Conservation (phyloP, 805 yeast genomes). For the Saturnispora quitensis region DNA sequence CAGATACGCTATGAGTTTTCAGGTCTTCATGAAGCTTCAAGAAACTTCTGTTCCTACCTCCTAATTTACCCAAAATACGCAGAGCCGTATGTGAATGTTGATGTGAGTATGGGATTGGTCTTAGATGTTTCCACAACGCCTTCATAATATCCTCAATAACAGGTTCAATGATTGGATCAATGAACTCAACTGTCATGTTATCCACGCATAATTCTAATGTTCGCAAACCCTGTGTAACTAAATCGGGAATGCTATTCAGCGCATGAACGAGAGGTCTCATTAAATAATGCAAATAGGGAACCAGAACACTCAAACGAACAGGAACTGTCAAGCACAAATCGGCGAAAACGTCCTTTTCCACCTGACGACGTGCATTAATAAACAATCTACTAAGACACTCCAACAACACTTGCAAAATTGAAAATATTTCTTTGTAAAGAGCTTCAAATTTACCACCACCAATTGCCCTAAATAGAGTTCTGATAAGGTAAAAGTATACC, state of each 20-base stretch:
- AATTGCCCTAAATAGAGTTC: slow-evolving; percentile 86
- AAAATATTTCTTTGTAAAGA: slow-evolving; percentile 86
- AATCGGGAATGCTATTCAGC: slow-evolving; percentile 78
- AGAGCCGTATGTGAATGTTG: slow-evolving; percentile 93
- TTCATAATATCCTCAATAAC: slow-evolving; percentile 91
- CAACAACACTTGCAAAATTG: slow-evolving; percentile 74
- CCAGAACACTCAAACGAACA: slow-evolving; percentile 84
- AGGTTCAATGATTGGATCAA: slow-evolving; percentile 95
- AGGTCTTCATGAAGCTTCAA: slow-evolving; percentile 68
- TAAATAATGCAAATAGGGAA: slow-evolving; percentile 81
- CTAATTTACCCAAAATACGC: slow-evolving; percentile 86
- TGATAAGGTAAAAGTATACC: slow-evolving; percentile 76
- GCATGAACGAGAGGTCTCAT: slow-evolving; percentile 92
- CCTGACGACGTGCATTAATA: slow-evolving; percentile 73
- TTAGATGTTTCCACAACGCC: slow-evolving; percentile 82
- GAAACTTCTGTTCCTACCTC: slow-evolving; percentile 89
- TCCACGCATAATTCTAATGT: slow-evolving; percentile 95
- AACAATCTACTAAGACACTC: slow-evolving; percentile 81
- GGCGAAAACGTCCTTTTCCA: slow-evolving; percentile 88
- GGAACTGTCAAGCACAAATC: slow-evolving; percentile 95
- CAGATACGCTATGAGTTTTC: slow-evolving; percentile 39
- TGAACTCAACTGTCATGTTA: slow-evolving; percentile 89
- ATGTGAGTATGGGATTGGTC: slow-evolving; percentile 90
- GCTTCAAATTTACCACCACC: slow-evolving; percentile 96
- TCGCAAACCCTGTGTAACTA: slow-evolving; percentile 88